These are phyloP conservation scores for Perkinsus olseni DNA, from an alignment of 169 alveolate genomes.

Conservation along the genomic window DNA sequence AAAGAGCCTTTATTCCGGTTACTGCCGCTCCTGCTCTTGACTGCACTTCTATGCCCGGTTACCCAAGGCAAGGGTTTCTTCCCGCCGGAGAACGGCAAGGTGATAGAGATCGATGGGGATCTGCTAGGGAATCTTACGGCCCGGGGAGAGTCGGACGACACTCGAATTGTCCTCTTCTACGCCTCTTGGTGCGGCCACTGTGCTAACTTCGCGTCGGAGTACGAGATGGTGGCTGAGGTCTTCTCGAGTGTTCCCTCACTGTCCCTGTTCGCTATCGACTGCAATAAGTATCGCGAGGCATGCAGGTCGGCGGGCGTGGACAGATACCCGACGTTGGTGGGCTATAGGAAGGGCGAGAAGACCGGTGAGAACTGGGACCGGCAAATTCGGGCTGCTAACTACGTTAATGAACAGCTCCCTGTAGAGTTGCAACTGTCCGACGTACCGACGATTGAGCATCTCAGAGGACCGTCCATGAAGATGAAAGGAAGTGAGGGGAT, in stretches of 20 bases:
- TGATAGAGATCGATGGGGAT: background rate
- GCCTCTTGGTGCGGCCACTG: slow-evolving; percentile 76
- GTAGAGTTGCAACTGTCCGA: background rate
- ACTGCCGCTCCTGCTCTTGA: background rate
- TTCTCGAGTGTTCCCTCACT: background rate
- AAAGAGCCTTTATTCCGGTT: background rate
- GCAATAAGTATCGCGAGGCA: background rate
- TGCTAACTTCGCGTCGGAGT: slow-evolving; percentile 37
- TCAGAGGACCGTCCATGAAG: background rate
- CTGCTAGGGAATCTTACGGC: background rate
- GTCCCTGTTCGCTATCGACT: background rate
- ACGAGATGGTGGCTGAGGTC: slow-evolving; percentile 20
- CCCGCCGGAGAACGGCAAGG: background rate
- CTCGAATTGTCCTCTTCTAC: slow-evolving; percentile 59
- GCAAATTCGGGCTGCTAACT: background rate
- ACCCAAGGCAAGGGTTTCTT: background rate
- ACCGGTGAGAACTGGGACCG: background rate
- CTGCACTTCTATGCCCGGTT: background rate
- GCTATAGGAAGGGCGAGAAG: background rate
- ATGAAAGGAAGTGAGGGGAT: background rate
- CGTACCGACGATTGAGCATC: background rate
- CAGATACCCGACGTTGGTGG: background rate
- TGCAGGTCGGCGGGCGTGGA: background rate
- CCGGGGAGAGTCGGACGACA: background rate
- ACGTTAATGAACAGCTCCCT: background rate